Evolutionary conservation across 2,329 filamentous ascomycete species (phyloP), one percentile per base, ranked within the genome.

Genomic region (Davidsoniella neocaledoniae): DNA sequence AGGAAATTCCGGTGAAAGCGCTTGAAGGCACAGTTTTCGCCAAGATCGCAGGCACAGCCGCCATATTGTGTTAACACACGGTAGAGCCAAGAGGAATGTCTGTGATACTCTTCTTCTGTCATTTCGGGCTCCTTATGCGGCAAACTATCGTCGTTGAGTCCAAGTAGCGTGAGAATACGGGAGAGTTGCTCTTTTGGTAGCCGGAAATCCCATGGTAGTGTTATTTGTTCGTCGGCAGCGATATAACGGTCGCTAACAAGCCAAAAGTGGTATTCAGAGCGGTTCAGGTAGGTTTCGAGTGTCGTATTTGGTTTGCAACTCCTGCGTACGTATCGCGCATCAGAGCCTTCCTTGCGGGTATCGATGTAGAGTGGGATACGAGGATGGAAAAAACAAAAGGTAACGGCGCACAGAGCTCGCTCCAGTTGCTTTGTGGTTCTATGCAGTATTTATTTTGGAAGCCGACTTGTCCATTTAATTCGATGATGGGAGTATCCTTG

Each of bases 301-400:
- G 76, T 74, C n/a, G 91, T 78, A 59, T 96, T 98, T 1, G 91
- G 86, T 54, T 77, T 79, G 67, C 91, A 98, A 58, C 91, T 96
- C 56, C 90, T 78, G 51, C 91, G 79, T n/a, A 93, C 79, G 61
- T 91, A 95, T 42, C 91, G 83, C 51, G 91, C 79, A 36, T 79
- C 69, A 4, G 86, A 94, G 19, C 90, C 91, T 66, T 94, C 86
- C 61, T 77, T 77, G 53, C 91, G 76, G 8, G 88, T 91, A 63
- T 95, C 91, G 59, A 98, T 91, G 65, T 88, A 94, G 10, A 98
- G 75, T 0, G 90, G 90, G 7, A 96, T 76, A 52, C 81, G 74
- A 1, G 87, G 86, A 59, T 93, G 88, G 64, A 96, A 90, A 88
- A 86, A 21, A 90, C 83, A 57, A 87, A 87, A 1, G 84, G 84